A percentile compares a stretch with the other conserved stretches of the same genome.
These are phyloP conservation scores for Candida nitratophila DNA, from an alignment of 805 yeast species.

Conservation along the genomic window DNA sequence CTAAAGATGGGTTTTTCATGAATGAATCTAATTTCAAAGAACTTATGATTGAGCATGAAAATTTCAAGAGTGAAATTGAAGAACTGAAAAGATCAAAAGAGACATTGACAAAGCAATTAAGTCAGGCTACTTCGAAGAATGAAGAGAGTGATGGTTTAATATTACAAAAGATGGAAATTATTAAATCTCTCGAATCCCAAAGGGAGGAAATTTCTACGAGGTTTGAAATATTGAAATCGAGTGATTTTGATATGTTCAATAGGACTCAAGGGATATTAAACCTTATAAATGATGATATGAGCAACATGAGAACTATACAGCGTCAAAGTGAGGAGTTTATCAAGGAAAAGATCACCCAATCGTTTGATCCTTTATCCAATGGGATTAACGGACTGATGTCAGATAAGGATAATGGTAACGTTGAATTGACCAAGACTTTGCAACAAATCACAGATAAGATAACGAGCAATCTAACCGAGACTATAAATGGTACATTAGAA, in stretches of 20 bases:
- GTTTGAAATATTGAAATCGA: not conserved
- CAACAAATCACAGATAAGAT: not conserved
- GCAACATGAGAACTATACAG: constrained; percentile 14
- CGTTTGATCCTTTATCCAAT: constrained; percentile 9
- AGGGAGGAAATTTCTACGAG: not conserved
- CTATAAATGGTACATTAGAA: constrained; percentile 5
- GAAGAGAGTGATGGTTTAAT: constrained; percentile 18
- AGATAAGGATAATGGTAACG: constrained; percentile 2
- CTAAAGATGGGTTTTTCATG: constrained; percentile 60
- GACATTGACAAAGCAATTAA: constrained; percentile 30
- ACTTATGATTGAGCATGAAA: constrained; percentile 40
- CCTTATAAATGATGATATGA: constrained; percentile 21
- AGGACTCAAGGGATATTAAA: constrained; percentile 16
- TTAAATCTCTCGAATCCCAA: constrained; percentile 8
- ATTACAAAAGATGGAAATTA: constrained; percentile 9
- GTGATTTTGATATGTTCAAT: not conserved
- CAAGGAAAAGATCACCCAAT: constrained; percentile 8
- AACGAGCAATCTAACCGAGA: not conserved
- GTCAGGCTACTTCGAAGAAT: constrained; percentile 8
- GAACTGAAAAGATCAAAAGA: constrained; percentile 39
- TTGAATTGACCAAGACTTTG: not conserved
- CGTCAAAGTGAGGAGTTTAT: constrained; percentile 8
- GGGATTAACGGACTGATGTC: constrained; percentile 4
- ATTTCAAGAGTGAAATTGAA: constrained; percentile 40
- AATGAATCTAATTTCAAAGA: constrained; percentile 53